Conservation (phyloP, 2,329 filamentous ascomycete genomes). For the Diaporthe sp. region DNA sequence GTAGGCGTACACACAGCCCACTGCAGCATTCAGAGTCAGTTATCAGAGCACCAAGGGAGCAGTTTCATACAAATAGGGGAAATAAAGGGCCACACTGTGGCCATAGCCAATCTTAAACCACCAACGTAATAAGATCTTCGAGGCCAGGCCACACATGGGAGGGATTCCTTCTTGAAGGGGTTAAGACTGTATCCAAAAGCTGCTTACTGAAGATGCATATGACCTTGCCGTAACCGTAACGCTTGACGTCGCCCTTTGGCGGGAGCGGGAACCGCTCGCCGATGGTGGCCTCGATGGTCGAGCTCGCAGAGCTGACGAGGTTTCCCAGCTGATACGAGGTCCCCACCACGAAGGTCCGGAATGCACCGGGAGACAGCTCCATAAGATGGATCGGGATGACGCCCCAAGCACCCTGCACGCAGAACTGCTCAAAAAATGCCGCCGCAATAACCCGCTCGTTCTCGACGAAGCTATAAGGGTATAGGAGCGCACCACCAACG, state of each 20-base stretch:
- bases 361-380: conserved; percentile 78
- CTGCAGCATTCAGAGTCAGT: no score
- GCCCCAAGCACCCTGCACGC: conserved; percentile 81
- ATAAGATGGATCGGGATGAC: conserved; percentile 83
- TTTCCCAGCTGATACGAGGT: conserved; percentile 83
- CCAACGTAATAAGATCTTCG: no score
- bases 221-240: conserved; percentile 83
- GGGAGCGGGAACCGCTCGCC: conserved; percentile 80
- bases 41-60: no score
- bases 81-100: no score
- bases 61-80: no score
- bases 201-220: conserved; percentile 94
- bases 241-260: conserved; percentile 56
- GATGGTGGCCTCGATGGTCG: conserved; percentile 80
- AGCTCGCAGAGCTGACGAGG: conserved; percentile 74
- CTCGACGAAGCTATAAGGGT: conserved; percentile 81
- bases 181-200: no score
- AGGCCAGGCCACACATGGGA: no score
- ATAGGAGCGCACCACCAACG: conserved; percentile 79
- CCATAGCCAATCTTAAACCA: no score
- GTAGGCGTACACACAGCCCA: conserved; percentile 81
- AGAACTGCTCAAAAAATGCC: conserved; percentile 87
- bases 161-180: no score
- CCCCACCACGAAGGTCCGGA: conserved; percentile 80
- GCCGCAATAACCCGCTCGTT: conserved; percentile 76